These are phyloP conservation scores for Candida smagusa DNA, from an alignment of 1,139 yeast species.

Conservation along the genomic window DNA sequence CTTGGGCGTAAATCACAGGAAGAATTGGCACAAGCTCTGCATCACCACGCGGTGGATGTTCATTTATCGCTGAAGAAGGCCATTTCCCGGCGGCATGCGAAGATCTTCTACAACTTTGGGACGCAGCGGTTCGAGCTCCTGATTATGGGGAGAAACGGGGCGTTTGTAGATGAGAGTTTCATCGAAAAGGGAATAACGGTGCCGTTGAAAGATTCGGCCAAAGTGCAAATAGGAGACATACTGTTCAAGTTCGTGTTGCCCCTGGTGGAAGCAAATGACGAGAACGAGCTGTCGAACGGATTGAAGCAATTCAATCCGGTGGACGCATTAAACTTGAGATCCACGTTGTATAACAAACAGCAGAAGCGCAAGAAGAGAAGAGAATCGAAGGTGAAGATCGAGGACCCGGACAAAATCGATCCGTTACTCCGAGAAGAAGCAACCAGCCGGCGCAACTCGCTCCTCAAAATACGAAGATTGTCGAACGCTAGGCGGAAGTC, in stretches of 20 bases:
- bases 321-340: slow-evolving; percentile 51
- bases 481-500: slow-evolving; percentile 41
- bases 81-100: slow-evolving; percentile 89
- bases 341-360: slow-evolving; percentile 34
- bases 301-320: slow-evolving; percentile 48
- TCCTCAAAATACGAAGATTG: slow-evolving; percentile 25
- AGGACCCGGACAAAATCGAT: slow-evolving; percentile 3
- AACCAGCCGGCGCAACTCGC: slow-evolving; percentile 12
- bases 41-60: slow-evolving; percentile 72
- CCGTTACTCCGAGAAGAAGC: not conserved
- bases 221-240: slow-evolving; percentile 90
- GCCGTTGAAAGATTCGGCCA: slow-evolving; percentile 75
- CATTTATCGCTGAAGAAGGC: slow-evolving; percentile 90
- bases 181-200: slow-evolving; percentile 88
- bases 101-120: slow-evolving; percentile 91
- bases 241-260: slow-evolving; percentile 86
- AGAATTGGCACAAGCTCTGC: slow-evolving; percentile 29
- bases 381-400: slow-evolving; percentile 8
- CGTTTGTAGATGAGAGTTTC: slow-evolving; percentile 86
- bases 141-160: slow-evolving; percentile 91
- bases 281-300: slow-evolving; percentile 16
- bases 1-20: slow-evolving; percentile 86
- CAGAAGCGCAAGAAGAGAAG: slow-evolving; percentile 8
- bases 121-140: slow-evolving; percentile 89
- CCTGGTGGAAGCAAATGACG: slow-evolving; percentile 32